Conservation (phyloP, 306 rosid genomes). For the Mucuna pruriens region DNA sequence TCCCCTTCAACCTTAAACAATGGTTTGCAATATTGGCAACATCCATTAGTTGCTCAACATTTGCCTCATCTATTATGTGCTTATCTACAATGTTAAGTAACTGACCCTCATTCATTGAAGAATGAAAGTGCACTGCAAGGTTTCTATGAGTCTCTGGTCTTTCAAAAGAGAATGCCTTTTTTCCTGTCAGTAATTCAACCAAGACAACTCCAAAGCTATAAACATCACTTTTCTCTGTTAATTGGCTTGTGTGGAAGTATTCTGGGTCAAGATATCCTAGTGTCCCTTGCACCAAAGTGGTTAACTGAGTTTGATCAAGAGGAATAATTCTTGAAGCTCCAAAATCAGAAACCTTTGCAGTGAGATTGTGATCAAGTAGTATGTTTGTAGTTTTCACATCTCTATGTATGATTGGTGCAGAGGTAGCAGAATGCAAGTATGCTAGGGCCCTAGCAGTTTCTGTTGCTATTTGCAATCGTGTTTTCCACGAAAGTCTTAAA, state of each 20-base stretch:
- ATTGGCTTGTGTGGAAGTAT: constrained; percentile 47
- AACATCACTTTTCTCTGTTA: constrained; percentile 69
- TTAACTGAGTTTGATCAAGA: constrained; percentile 44
- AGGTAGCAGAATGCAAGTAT: constrained; percentile 39
- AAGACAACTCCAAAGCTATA: constrained; percentile 66
- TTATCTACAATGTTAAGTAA: constrained; percentile 50
- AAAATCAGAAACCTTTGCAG: constrained; percentile 57
- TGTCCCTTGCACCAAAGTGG: constrained; percentile 61
- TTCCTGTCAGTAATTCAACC: constrained; percentile 49
- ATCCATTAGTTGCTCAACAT: constrained; percentile 44
- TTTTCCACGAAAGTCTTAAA: constrained; percentile 13
- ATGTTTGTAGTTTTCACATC: constrained; percentile 44
- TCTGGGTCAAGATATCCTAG: constrained; percentile 56
- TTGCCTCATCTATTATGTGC: constrained; percentile 31
- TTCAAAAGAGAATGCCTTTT: constrained; percentile 44
- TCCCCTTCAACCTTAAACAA: constrained; percentile 53
- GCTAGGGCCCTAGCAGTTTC: constrained; percentile 30
- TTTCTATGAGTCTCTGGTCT: constrained; percentile 39
- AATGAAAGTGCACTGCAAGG: constrained; percentile 44
- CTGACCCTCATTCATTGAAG: constrained; percentile 44
- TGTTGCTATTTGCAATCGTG: constrained; percentile 33
- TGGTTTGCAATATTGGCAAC: constrained; percentile 41
- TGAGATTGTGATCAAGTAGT: constrained; percentile 38
- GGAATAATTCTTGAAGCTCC: constrained; percentile 62
- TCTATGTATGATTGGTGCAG: constrained; percentile 41